Evolutionary conservation across 176 grass and related monocot species (phyloP), one percentile per base, ranked within the genome.

Genomic region (Guadua angustifolia): DNA sequence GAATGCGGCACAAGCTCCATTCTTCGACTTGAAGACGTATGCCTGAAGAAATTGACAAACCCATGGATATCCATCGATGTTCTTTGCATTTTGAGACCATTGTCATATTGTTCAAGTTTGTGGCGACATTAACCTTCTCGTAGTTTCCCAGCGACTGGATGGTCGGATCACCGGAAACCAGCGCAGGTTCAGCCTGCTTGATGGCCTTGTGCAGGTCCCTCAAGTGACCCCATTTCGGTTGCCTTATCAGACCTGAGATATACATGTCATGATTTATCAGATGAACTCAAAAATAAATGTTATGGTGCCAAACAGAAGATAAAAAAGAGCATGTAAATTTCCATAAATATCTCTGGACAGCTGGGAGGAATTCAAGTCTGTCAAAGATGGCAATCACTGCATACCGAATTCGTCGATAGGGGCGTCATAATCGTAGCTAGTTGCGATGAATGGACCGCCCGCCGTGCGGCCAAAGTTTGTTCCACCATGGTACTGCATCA

Each of bases 181-280:
- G 89, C 19, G 91, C 93, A 2, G 93, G 89, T 87, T 99, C 96
- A 2, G 90, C 91, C 73, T 91, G 79, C 83, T 99, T 99, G 91
- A 99, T 95, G 73, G 93, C 96, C 82, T 94, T 94, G 84, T 99
- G 96, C 74, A 99, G 81, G 72, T 95, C 89, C 82, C 89, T 92
- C 81, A 99, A 83, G 87, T 99, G 96, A 1, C 91, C 86, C 93
- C 93, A 99, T 86, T 99, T 99, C 8, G 96, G 96, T 85, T 95
- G 89, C 70, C 93, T 83, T 21, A 90, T 77, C 73, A 99, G 70
- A 53, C 95, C 95, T 98, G 85, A 52, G 71, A 21, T 16, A 40
- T 32, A 8, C 15, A 21, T 15, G 5, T 40, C 67, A 52, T 8
- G 10, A 26, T 32, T 59, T 58, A 24, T 82, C 73, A 77, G 42